phyloP scores from a whole-genome alignment of 2,329 filamentous ascomycete genomes.

The Metarhizium robertsii region DNA sequence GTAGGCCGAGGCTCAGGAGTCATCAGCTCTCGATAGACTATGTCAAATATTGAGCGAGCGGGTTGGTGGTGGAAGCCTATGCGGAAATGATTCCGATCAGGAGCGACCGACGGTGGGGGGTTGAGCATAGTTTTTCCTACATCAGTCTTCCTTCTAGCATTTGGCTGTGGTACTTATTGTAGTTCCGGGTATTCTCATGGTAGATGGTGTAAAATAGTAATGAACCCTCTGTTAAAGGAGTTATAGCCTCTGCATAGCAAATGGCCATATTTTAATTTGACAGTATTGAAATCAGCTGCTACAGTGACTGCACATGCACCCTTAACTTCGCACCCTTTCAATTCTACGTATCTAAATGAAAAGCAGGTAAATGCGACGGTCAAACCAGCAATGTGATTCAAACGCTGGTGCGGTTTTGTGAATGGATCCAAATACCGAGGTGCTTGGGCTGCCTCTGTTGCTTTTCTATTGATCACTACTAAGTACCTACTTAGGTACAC shows the following conservation, averaged over 20 bases:
- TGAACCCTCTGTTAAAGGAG: not conserved
- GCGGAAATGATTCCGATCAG: not conserved
- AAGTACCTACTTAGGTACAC: no score
- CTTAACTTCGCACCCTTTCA: no score
- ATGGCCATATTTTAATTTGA: not conserved
- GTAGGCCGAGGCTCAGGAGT: not conserved
- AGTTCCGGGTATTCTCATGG: not conserved
- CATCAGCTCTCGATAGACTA: not conserved
- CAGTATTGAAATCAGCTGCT: no score
- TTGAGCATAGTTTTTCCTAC: not conserved
- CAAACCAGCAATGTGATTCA: no score
- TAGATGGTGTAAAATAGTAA: slow-evolving; percentile 2
- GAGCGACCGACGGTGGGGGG: not conserved
- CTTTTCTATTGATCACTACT: no score
- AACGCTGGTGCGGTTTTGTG: no score
- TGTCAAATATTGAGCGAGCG: not conserved
- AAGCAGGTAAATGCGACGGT: no score
- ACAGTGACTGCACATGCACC: no score
- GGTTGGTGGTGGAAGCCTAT: not conserved
- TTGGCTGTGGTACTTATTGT: not conserved
- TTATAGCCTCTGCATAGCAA: not conserved
- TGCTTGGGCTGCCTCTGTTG: no score
- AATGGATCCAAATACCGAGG: no score
- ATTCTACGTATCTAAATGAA: no score
- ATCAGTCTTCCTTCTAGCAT: not conserved